Evolutionary conservation across 371 early-diverging fungal species (phyloP), one percentile per base, ranked within the genome.

Genomic region (Mucor plumbeus): DNA sequence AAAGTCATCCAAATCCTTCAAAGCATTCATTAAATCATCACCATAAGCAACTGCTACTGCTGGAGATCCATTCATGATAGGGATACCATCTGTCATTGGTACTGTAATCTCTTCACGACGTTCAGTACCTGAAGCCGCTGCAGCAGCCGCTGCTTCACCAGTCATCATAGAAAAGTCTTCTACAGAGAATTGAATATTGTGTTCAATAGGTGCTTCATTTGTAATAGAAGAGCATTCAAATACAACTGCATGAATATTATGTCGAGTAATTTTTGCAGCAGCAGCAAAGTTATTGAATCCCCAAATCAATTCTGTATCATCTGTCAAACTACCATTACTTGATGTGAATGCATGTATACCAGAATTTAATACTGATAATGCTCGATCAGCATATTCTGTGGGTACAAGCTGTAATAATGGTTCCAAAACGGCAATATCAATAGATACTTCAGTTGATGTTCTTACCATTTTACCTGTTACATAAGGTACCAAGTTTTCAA

Each of bases 331-430:
- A 17, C 60, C 41, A 8, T 59, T 50, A 41, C 73, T 56, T 31
- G 38, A 36, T 38, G 65, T 41, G 4, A 70, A 68, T 0, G 82
- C 82, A 1, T 73, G 65, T 66, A 93, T 85, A 7, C 88, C 85
- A 36, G 86, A 85, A 59, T 93, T 92, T 57, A 94, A 64, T 3
- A 92, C 90, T 10, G 80, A 79, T 5, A 92, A 70, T 1, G 93
- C 92, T 26, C 88, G 86, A 21, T 87, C 87, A 0, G 88, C 88
- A 64, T 85, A 87, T 7, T 87, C 85, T 0, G 92, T 86, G 5
- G 87, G 85, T 19, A 94, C 77, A 8, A 92, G 65, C 19, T 83
- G 85, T 17, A 93, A 65, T 38, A 76, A 72, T 54, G 83, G 82
- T n/a, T 80, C 72, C 33, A 82, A 44, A 9, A 85, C 77, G 11